Evolutionary conservation across 2,329 filamentous ascomycete species (phyloP).

Genomic region (Arthrobotrys entomopaga): DNA sequence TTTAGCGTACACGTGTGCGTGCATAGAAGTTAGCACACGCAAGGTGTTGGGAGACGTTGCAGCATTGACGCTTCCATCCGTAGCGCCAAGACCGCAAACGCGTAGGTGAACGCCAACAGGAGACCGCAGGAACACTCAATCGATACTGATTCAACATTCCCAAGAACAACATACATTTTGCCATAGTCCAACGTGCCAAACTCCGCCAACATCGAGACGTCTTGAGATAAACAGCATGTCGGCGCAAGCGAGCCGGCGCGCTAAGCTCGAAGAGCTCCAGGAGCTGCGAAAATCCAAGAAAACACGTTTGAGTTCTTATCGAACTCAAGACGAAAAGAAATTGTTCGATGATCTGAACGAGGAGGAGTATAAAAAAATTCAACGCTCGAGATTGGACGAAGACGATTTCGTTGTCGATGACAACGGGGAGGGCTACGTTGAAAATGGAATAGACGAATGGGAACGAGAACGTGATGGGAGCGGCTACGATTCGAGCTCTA

Average conservation of each 20-base stretch:
- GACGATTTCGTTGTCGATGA: constrained; percentile 99
- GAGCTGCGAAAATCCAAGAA: constrained; percentile 88
- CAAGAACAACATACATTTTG: not conserved
- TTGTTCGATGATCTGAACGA: constrained; percentile 98
- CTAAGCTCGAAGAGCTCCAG: constrained; percentile 78
- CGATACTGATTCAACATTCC: not conserved
- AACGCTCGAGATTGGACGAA: constrained; percentile 85
- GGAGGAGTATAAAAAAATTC: constrained; percentile 95
- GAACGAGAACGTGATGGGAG: constrained; percentile 66
- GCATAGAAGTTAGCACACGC: too few species aligned
- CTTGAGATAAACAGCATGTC: constrained; percentile 26
- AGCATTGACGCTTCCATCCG: not conserved
- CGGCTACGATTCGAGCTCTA: constrained; percentile 80
- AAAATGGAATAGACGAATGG: constrained; percentile 96
- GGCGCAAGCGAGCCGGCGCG: constrained; percentile 54
- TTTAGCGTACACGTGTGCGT: too few species aligned
- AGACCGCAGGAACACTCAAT: not conserved
- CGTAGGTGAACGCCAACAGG: not conserved
- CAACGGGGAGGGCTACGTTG: constrained; percentile 95
- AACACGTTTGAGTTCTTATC: constrained; percentile 86
- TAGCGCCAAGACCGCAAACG: not conserved
- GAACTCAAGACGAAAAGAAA: constrained; percentile 82
- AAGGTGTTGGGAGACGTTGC: not conserved
- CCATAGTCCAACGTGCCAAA: not conserved
- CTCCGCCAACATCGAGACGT: not conserved